These are phyloP conservation scores for Ceratocystiopsis brevicomis DNA, from an alignment of 2,329 filamentous ascomycete species.

Conservation along the genomic window DNA sequence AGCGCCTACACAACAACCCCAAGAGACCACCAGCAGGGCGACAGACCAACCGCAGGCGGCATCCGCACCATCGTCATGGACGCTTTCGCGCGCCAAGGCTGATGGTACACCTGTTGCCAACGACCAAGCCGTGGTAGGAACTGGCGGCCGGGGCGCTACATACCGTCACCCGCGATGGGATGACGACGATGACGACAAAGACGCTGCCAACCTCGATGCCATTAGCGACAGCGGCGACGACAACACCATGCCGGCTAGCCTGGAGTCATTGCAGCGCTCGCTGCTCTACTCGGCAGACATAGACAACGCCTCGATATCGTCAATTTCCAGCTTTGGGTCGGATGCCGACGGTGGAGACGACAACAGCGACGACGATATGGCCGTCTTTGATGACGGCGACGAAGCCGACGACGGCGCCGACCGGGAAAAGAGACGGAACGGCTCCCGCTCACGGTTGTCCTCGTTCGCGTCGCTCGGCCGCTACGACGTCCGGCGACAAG, in stretches of 20 bases:
- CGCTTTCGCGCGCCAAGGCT: conserved; percentile 19
- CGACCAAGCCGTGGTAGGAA: conserved; percentile 28
- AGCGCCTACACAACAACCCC: neutral
- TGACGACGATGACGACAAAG: conserved; percentile 22
- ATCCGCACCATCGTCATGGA: conserved; percentile 9
- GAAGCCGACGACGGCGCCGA: conserved; percentile 12
- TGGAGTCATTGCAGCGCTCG: conserved; percentile 29
- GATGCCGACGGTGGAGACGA: conserved; percentile 28
- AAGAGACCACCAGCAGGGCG: conserved; percentile 17
- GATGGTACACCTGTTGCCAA: conserved; percentile 20
- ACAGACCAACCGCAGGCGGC: too few relatives aligned
- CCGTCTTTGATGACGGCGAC: conserved; percentile 17
- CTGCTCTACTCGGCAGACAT: conserved; percentile 35
- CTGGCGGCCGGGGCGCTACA: conserved; percentile 28
- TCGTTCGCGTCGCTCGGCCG: conserved; percentile 50
- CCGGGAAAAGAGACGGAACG: conserved; percentile 15
- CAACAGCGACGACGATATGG: conserved; percentile 46
- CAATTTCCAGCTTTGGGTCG: conserved; percentile 42
- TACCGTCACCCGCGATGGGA: conserved; percentile 22
- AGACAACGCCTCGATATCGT: conserved; percentile 33
- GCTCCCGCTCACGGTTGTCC: conserved; percentile 46
- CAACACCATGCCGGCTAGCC: conserved; percentile 18
- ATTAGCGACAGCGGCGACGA: conserved; percentile 19
- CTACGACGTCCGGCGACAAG: too few relatives aligned
- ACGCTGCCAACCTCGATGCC: conserved; percentile 25